These are phyloP conservation scores for Mycena galopus DNA, from an alignment of 768 basidiomycete species.

Conservation along the genomic window DNA sequence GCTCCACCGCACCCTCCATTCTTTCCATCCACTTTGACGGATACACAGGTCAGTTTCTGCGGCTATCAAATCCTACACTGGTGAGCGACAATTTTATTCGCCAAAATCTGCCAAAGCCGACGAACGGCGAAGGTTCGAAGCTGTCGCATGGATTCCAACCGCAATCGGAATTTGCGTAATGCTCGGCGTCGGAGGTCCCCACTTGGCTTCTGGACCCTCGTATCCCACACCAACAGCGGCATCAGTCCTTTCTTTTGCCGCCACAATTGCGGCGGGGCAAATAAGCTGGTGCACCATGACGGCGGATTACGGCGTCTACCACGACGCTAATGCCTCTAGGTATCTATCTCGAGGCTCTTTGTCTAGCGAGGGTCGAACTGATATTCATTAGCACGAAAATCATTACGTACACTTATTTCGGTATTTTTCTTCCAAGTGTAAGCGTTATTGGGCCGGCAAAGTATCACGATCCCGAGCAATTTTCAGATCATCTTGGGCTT, in stretches of 20 bases:
- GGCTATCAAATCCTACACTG: constrained; percentile 73
- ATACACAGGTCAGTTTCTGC: constrained; percentile 66
- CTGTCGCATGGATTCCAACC: constrained; percentile 77
- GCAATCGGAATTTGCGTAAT: constrained; percentile 72
- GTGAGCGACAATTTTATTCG: constrained; percentile 48
- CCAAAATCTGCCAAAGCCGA: no score
- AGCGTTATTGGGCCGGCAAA: constrained; percentile 38
- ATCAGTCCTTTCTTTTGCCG: constrained; percentile 51
- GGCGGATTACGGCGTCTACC: constrained; percentile 61
- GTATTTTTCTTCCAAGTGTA: constrained; percentile 73
- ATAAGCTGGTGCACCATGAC: constrained; percentile 59
- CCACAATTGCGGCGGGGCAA: constrained; percentile 53
- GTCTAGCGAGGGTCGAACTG: neutral
- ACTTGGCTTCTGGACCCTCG: constrained; percentile 56
- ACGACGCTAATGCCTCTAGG: constrained; percentile 35
- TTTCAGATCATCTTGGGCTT: constrained; percentile 59
- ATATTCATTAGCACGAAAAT: constrained; percentile 54
- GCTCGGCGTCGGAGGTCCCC: constrained; percentile 73
- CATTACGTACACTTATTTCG: constrained; percentile 75
- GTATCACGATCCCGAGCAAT: constrained; percentile 33
- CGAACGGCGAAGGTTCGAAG: constrained; percentile 59
- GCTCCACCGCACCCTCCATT: constrained; percentile 7
- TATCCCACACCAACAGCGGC: constrained; percentile 47
- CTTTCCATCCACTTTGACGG: neutral
- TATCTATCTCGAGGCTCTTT: neutral